phyloP scores from a whole-genome alignment of 768 basidiomycete genomes.

The Tylopilus vinaceipallidus region DNA sequence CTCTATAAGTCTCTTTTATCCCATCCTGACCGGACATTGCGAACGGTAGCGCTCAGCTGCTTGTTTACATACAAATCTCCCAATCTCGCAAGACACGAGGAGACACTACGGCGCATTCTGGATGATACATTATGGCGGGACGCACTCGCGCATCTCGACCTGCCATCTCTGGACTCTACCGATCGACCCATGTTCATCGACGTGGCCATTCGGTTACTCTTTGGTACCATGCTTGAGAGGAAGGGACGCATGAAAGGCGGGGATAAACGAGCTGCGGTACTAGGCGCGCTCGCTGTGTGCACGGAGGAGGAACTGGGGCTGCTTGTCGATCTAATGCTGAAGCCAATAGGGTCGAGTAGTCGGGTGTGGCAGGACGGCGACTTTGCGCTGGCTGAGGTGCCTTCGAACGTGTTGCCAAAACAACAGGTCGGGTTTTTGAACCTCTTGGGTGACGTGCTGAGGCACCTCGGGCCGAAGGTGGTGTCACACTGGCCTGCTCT shows the following conservation, averaged over 20 bases:
- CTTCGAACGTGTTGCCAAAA: slow-evolving; percentile 43
- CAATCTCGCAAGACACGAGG: slow-evolving; percentile 50
- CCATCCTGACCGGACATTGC: slow-evolving; percentile 79
- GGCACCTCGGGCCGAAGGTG: slow-evolving; percentile 74
- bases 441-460: slow-evolving; percentile 80
- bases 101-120: slow-evolving; percentile 66
- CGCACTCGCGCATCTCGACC: slow-evolving; percentile 68
- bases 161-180: slow-evolving; percentile 52
- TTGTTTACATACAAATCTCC: slow-evolving; percentile 79
- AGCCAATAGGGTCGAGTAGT: slow-evolving; percentile 51
- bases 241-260: slow-evolving; percentile 66
- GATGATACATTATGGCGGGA: slow-evolving; percentile 92
- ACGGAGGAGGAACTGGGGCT: slow-evolving; percentile 69
- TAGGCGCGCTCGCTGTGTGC: slow-evolving; percentile 69
- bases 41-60: slow-evolving; percentile 73
- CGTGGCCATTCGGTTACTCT: slow-evolving; percentile 72
- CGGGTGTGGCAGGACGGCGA: slow-evolving; percentile 19
- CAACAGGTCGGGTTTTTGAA: slow-evolving; percentile 85
- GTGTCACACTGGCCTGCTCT: slow-evolving; percentile 71
- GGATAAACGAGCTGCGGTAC: slow-evolving; percentile 68
- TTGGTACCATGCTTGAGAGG: slow-evolving; percentile 84
- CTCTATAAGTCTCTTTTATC: slow-evolving; percentile 77
- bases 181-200: slow-evolving; percentile 69
- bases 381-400: slow-evolving; percentile 33
- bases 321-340: slow-evolving; percentile 85